A percentile compares a stretch with the other conserved stretches of the same genome.
Evolutionary conservation across 2,329 filamentous ascomycete species (phyloP).

Genomic region (Lecanoromycetidae sp.): DNA sequence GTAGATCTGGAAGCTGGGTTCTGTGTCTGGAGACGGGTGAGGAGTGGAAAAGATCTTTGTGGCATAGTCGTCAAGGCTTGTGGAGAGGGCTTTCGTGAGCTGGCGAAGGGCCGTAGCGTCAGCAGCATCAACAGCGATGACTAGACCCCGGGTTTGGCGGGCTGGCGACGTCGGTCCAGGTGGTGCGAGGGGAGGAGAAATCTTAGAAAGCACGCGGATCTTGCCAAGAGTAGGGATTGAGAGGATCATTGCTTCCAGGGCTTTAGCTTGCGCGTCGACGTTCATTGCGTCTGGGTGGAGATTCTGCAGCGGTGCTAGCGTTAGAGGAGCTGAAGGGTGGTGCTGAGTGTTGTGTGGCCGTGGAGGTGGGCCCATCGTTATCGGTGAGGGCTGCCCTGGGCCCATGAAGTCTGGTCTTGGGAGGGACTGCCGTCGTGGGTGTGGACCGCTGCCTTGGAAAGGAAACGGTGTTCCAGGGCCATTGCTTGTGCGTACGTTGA

Average conservation of each 20-base stretch:
- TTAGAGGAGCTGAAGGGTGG: constrained; percentile 36
- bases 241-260: constrained; percentile 60
- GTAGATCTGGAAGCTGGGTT: constrained; percentile 43
- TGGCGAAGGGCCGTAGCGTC: constrained; percentile 50
- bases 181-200: constrained; percentile 54
- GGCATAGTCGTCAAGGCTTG: constrained; percentile 28
- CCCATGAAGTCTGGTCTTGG: constrained; percentile 28
- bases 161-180: constrained; percentile 25
- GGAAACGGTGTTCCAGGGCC: constrained; percentile 28
- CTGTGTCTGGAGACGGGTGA: not conserved
- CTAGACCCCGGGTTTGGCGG: constrained; percentile 52
- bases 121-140: constrained; percentile 74
- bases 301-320: constrained; percentile 43
- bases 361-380: constrained; percentile 45
- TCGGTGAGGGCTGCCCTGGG: constrained; percentile 23
- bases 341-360: constrained; percentile 29
- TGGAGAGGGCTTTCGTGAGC: constrained; percentile 53
- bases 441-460: constrained; percentile 24
- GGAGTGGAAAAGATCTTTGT: constrained; percentile 10
- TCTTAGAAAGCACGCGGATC: constrained; percentile 59
- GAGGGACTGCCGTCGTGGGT: constrained; percentile 29
- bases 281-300: constrained; percentile 17
- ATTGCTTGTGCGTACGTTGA: constrained; percentile 23
- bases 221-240: constrained; percentile 63
- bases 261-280: constrained; percentile 30